Evolutionary conservation across 108 stramenopile species (phyloP).

Genomic region (Fistulifera solaris): DNA sequence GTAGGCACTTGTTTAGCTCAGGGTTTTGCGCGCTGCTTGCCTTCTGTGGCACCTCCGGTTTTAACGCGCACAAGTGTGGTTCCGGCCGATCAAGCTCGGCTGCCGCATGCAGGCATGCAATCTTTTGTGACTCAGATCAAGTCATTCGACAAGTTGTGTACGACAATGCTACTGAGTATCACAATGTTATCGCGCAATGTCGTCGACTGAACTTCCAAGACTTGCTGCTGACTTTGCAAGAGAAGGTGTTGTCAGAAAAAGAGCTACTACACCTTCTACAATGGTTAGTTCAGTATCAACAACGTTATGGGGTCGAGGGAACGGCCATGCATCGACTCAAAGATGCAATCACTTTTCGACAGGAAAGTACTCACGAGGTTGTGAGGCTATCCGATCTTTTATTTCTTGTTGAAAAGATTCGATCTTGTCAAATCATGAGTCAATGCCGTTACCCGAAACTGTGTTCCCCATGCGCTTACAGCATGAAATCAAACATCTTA

Average conservation of each 20-base stretch:
- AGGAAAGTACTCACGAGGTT: conserved; percentile 10
- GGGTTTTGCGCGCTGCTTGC: conserved; percentile 54
- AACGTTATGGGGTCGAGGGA: conserved; percentile 19
- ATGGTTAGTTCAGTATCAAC: conserved; percentile 59
- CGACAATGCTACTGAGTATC: conserved; percentile 66
- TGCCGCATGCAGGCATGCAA: conserved; percentile 51
- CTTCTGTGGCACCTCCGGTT: conserved; percentile 48
- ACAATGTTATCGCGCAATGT: conserved; percentile 52
- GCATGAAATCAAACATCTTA: conserved; percentile 6
- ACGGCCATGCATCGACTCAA: conserved; percentile 28
- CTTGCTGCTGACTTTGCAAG: conserved; percentile 24
- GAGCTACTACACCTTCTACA: conserved; percentile 41
- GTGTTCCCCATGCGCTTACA: conserved; percentile 35
- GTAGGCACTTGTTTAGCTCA: conserved; percentile 63
- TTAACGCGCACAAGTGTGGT: conserved; percentile 50
- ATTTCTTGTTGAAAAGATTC: conserved; percentile 41
- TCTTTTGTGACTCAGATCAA: conserved; percentile 14
- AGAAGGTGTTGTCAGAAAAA: conserved; percentile 30
- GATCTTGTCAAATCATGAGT: conserved; percentile 8
- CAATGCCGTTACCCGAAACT: conserved; percentile 62
- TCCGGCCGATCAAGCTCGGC: conserved; percentile 40
- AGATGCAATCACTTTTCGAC: conserved; percentile 26
- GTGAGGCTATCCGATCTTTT: conserved; percentile 22
- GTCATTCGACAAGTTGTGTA: conserved; percentile 33
- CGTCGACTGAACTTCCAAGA: conserved; percentile 38